These are phyloP conservation scores for Penicillium waksmanii DNA, from an alignment of 495 filamentous ascomycete species.

Conservation along the genomic window DNA sequence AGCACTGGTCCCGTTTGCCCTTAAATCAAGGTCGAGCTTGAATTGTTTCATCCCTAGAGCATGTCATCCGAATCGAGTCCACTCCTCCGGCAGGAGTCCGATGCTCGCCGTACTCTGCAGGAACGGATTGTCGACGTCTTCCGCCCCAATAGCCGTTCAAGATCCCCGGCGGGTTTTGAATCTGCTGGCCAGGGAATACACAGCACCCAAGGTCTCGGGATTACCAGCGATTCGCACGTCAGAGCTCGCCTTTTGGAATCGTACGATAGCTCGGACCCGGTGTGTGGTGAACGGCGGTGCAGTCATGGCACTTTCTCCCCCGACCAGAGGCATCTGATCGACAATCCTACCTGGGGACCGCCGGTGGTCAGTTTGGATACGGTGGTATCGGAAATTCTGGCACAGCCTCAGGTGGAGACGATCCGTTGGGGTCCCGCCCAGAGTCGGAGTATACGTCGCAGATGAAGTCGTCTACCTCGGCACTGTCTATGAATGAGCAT, in stretches of 20 bases:
- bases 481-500: constrained; percentile 34
- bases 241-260: constrained; percentile 45
- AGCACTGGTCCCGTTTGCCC: not conserved
- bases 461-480: constrained; percentile 34
- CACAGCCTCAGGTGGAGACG: constrained; percentile 19
- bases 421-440: constrained; percentile 22
- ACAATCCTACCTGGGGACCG: constrained; percentile 32
- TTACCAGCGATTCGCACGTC: constrained; percentile 28
- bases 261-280: constrained; percentile 39
- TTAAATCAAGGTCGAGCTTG: not conserved
- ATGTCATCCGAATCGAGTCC: constrained; percentile 37
- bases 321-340: constrained; percentile 54
- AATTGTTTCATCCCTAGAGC: constrained; percentile 5
- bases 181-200: constrained; percentile 11
- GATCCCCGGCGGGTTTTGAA: constrained; percentile 3
- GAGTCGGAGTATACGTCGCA: constrained; percentile 41
- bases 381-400: constrained; percentile 17
- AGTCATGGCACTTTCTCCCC: constrained; percentile 81
- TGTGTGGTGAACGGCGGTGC: constrained; percentile 55
- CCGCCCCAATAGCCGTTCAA: constrained; percentile 22
- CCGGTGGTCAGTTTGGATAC: constrained; percentile 29
- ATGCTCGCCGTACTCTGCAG: constrained; percentile 36
- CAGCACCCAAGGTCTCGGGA: constrained; percentile 18
- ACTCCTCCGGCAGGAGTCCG: constrained; percentile 25
- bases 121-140: constrained; percentile 44